Evolutionary conservation across 768 basidiomycete species (phyloP), one percentile per base, ranked within the genome.

Genomic region (Termitomyces sp.): DNA sequence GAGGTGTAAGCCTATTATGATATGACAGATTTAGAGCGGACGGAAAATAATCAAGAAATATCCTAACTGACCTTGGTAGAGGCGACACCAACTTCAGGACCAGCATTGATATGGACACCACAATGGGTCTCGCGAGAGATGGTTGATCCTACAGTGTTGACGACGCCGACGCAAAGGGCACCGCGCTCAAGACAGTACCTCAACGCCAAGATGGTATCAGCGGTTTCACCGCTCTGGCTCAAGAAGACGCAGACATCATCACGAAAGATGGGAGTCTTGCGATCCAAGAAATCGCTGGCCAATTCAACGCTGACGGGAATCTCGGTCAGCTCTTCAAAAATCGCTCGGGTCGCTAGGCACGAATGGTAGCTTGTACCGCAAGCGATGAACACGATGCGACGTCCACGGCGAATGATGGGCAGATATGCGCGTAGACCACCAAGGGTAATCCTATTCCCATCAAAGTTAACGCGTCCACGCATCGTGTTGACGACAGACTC

Each of bases 401-500:
- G 82, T 55, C 94, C 90, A 62, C 97, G 87, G 59, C 97, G 87
- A 69, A 99, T 98, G 69, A 97, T 95, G 39, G 88, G 91, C 59
- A 99, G 83, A 72, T 98, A 98, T 18, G 89, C 90, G 59, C 94
- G 92, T 59, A 99, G 81, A 39, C 97, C 97, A 69, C 97, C 97
- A 43, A 99, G 87, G 12, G 89, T 98, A 69, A 99, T 91, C 62
- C 81, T 82, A 74, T 92, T 83, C 53, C 81, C 85, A 69, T 98
- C 97, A 65, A 99, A 99, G 82, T 97, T 98, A 79, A 99, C 91
- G 65, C 97, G 94, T 59, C 97, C 97, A 83, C 97, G 91, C 97
- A 99, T 99, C 51, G 97, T 99, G 83, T 99, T 99, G 75, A 98
- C 94, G 61, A 98, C 97, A 27, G 94, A 96, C 69, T 99, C 97